phyloP scores from a whole-genome alignment of 345 rosid genomes.

The Brassica napus region DNA sequence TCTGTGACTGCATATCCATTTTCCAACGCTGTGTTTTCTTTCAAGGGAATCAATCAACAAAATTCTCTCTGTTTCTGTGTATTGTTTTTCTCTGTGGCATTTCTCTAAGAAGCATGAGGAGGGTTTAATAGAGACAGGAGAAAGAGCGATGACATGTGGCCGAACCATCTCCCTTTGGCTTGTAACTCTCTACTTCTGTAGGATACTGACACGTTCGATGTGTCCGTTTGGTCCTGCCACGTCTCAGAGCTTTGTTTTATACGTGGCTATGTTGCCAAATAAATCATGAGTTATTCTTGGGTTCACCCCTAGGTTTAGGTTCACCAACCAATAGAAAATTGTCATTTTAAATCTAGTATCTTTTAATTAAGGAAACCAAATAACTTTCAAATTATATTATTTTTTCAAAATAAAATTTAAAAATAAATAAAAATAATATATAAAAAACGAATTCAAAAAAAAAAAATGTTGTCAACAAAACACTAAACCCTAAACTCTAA shows the following conservation, averaged over 20 bases:
- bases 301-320: no score
- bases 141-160: slow-evolving; percentile 14
- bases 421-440: no score
- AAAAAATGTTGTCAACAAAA: no score
- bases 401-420: no score
- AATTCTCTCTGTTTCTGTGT: neutral
- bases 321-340: no score
- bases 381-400: no score
- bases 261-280: slow-evolving; percentile 40
- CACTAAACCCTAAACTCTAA: no score
- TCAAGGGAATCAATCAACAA: neutral
- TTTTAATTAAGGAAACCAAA: no score
- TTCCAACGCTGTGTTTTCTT: neutral
- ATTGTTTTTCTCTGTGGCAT: neutral
- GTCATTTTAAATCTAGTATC: no score
- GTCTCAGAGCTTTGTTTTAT: slow-evolving; percentile 32
- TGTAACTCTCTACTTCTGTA: slow-evolving; percentile 33
- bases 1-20: slow-evolving; percentile 45
- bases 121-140: neutral
- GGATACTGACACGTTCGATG: slow-evolving; percentile 39
- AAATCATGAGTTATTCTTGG: neutral
- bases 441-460: no score
- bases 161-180: slow-evolving; percentile 41
- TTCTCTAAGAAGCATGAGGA: neutral
- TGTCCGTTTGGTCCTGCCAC: slow-evolving; percentile 35